Base-by-base conservation (phyloP, 2,329 filamentous ascomycete species). In the Colletotrichum echinochloae region DNA sequence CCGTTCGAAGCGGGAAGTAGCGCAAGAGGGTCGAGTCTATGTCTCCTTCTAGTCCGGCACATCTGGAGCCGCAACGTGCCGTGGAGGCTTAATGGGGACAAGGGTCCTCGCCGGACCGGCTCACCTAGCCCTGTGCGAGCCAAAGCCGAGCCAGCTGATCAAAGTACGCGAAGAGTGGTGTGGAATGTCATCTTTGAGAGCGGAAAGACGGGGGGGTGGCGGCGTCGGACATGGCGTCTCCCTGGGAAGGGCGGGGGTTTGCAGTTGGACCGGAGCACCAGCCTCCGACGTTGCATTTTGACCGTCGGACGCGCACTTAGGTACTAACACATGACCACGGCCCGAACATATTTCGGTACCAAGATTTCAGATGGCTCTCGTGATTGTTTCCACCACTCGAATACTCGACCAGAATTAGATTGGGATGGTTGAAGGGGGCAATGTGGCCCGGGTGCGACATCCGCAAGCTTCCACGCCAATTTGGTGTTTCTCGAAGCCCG, bases 221-320 rank as follows among this genome's bases (percentile, higher is more conserved):
- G 14, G 1, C 52, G 8, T 39, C 52, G 49, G 55, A 46, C 44
- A 66, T 51, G 41, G 28, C 0, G 3, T 51, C 23, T 44, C 48
- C n/a, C n/a, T n/a, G n/a, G n/a, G n/a, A n/a, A n/a, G n/a, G n/a
- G n/a, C n/a, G n/a, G 18, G 30, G 18, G 12, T 20, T 12, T 20
- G 28, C 18, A 20, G 14, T 52, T 52, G 16, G n/a, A 39, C 52
- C 68, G 68, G 68, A 71, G 65, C 52, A 35, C 23, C 18, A 48
- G 52, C 64, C 46, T 71, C 68, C 68, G 68, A 63, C 57, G 64
- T 71, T 67, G 68, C 68, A 71, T 63, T 64, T 64, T 57, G 65
- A 39, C 52, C 46, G 51, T 55, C 37, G 68, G 68, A 54, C 48
- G 23, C 23, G 46, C 26, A 30, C 30, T 30, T 55, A n/a, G n/a